A percentile compares a stretch with the other conserved stretches of the same genome.
Evolutionary conservation across 163 green algal species (phyloP).

Genomic region (Coccomyxa subellipsoidea): DNA sequence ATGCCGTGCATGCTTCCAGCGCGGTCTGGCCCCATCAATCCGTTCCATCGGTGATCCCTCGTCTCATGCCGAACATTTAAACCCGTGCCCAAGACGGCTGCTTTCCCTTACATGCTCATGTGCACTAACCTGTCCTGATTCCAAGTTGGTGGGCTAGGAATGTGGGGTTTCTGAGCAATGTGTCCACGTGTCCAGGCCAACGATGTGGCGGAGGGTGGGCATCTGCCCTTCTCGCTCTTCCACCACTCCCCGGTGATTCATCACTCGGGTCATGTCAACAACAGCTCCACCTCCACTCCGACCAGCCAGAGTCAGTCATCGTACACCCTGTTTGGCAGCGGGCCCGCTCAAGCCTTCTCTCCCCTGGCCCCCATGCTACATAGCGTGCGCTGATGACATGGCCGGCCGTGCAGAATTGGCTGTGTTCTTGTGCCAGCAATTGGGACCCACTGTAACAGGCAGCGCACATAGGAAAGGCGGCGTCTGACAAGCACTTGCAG

Average conservation of each 20-base stretch:
- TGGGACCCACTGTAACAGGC: no score
- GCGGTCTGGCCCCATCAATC: background rate
- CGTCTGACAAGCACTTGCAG: no score
- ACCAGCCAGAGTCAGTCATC: background rate
- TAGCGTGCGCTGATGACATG: background rate
- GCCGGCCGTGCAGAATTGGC: background rate
- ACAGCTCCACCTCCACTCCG: background rate
- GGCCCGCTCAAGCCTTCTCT: background rate
- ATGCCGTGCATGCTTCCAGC: background rate
- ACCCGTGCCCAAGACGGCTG: no score
- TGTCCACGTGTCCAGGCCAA: background rate
- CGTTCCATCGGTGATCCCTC: background rate
- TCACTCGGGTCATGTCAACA: background rate
- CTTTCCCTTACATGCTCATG: no score
- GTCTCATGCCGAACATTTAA: background rate
- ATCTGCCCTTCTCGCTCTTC: slow-evolving; percentile 10
- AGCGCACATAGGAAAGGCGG: no score
- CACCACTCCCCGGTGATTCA: background rate
- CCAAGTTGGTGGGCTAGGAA: background rate
- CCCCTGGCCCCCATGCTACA: background rate
- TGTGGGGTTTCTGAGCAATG: background rate
- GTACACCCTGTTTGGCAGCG: slow-evolving; percentile 8
- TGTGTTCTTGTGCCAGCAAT: background rate
- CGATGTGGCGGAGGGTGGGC: background rate
- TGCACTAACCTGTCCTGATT: no score